Evolutionary conservation across 75 land plant genomes (phyloP), one percentile per base, ranked within the genome.

Genomic region (Picea sitchensis): DNA sequence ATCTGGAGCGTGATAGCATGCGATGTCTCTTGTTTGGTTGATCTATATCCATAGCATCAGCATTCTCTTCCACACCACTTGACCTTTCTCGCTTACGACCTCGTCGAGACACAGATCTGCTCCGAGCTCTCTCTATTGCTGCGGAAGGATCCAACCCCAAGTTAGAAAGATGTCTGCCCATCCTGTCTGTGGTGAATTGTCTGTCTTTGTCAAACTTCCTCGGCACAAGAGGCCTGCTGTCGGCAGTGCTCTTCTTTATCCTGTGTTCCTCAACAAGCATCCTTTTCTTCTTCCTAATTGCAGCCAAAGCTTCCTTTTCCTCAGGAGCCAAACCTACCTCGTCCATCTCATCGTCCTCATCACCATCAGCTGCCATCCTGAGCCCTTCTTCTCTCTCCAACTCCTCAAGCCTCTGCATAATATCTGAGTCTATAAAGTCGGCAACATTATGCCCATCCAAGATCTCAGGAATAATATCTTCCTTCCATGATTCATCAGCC

Each of bases 21-120:
- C 94, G 85, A 77, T 82, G 54, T 86, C 84, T 87, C 94, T 92
- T 94, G 47, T 61, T 87, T 2, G 88, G 79, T 65, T 84, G 82
- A 75, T 96, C 96, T 79, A 96, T 81, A 47, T 87, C 93, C 86
- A 92, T 91, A 30, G 61, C 85, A 65, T 81, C 91, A 61, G 57
- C 88, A 69, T 78, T 87, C 44, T 78, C 79, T 15, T 63, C 77
- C 59, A 69, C 76, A 32, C 75, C 92, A 78, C 17, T 32, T n/a
- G 96, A 95, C 65, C 98, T 88, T 41, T 94, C 96, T 68, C 98
- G 81, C 84, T 96, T 96, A 21, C 96, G 83, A 20, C 96, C 91
- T 56, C 71, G 82, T 44, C 92, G 84, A 5, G 89, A 77, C 13
- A 85, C 77, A 18, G 98, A 96, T 79, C 79, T 89, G 81, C 96